Evolutionary conservation across 768 basidiomycete genomes (phyloP).

Genomic region (Suillus tomentosus): DNA sequence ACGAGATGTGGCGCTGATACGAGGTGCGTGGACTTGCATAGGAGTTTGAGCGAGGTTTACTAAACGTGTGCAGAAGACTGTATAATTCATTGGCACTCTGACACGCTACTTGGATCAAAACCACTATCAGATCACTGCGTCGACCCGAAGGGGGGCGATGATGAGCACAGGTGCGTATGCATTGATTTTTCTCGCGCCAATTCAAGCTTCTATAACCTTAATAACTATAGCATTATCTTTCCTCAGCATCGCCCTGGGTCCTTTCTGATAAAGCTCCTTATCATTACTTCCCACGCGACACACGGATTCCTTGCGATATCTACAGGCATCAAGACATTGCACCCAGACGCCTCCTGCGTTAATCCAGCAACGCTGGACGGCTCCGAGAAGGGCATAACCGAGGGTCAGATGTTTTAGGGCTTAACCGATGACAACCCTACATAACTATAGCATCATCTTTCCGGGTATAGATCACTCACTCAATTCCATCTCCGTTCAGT

Average conservation of each 20-base stretch:
- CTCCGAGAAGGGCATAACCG: no score
- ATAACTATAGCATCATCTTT: slow-evolving; percentile 4
- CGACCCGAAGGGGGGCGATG: slow-evolving; percentile 14
- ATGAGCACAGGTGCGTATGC: slow-evolving; percentile 1
- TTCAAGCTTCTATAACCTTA: neutral
- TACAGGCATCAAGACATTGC: no score
- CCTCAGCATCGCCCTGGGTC: neutral
- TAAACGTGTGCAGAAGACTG: no score
- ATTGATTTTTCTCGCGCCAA: neutral
- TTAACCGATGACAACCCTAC: slow-evolving; percentile 1
- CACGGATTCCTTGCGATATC: no score
- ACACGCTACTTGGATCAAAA: slow-evolving; percentile 20
- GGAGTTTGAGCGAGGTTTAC: no score
- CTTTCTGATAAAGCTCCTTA: no score
- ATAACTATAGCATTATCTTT: slow-evolving; percentile 4
- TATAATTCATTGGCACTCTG: slow-evolving; percentile 15
- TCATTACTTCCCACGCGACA: no score
- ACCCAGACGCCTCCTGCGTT: no score
- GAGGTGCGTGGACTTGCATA: no score
- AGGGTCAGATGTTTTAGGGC: no score
- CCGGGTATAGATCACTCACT: slow-evolving; percentile 12
- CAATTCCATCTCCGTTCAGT: neutral
- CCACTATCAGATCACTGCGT: slow-evolving; percentile 3
- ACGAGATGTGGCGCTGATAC: no score
- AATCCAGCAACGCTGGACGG: no score